Evolutionary conservation across 2,329 filamentous ascomycete species (phyloP).

Genomic region (Myotisia sp.): DNA sequence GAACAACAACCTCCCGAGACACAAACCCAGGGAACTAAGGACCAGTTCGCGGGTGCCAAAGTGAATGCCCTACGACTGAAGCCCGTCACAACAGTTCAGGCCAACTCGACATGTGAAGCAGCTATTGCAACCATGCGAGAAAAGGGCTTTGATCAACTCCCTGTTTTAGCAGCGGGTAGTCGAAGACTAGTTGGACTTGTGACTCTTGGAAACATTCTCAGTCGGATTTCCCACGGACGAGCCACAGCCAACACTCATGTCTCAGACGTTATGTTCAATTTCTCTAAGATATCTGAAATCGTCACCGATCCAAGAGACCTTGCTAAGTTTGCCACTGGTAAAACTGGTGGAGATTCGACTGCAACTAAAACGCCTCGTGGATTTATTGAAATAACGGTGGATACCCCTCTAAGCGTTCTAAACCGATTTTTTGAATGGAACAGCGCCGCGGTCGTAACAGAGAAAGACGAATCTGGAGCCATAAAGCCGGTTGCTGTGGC

Average conservation of each 20-base stretch:
- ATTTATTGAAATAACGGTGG: slow-evolving; percentile 87
- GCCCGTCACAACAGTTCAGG: slow-evolving; percentile 73
- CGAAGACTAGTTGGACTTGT: slow-evolving; percentile 76
- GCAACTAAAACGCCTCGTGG: slow-evolving; percentile 43
- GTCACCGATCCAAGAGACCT: slow-evolving; percentile 72
- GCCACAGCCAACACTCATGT: slow-evolving; percentile 61
- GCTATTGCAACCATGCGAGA: slow-evolving; percentile 98
- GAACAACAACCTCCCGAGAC: slow-evolving; percentile 19
- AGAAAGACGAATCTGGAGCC: slow-evolving; percentile 46
- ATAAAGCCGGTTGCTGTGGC: slow-evolving; percentile 76
- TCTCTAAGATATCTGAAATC: slow-evolving; percentile 71
- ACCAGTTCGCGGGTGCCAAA: slow-evolving; percentile 65
- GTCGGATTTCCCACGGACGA: slow-evolving; percentile 72
- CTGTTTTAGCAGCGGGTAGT: slow-evolving; percentile 59
- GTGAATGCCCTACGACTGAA: slow-evolving; percentile 76
- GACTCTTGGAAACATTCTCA: slow-evolving; percentile 86
- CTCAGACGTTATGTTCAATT: slow-evolving; percentile 91
- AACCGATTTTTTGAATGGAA: slow-evolving; percentile 98
- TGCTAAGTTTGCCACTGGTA: slow-evolving; percentile 4
- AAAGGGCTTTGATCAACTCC: slow-evolving; percentile 93
- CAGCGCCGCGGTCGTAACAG: slow-evolving; percentile 85
- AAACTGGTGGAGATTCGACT: slow-evolving; percentile 16
- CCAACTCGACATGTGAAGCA: slow-evolving; percentile 58
- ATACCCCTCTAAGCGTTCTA: slow-evolving; percentile 69
- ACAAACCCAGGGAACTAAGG: slow-evolving; percentile 32